Evolutionary conservation across 2,329 filamentous ascomycete genomes (phyloP), one percentile per base, ranked within the genome.

Genomic region (Beauveria bassiana): DNA sequence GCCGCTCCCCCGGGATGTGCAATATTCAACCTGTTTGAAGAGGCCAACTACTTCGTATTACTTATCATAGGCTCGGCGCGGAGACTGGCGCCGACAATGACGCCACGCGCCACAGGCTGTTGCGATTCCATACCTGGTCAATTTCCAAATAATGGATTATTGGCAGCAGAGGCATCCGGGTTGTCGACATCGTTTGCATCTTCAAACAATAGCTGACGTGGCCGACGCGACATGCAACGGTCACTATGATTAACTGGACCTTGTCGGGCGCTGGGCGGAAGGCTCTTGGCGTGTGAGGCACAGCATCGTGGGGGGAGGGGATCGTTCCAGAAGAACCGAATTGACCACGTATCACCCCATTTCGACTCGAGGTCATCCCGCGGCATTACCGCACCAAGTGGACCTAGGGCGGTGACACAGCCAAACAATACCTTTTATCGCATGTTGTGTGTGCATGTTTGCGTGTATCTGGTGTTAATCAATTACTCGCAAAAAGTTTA

Each of bases 221-320:
- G 50, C 31, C 5, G 40, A 34, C 40, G 18, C 18, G 31, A 34
- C 31, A 34, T 34, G 31, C 40, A 43, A 43, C 40, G 1, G 40
- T n/a, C 26, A 34, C 31, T 12, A 14, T 34, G 31, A 34, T 14
- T 34, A 14, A 34, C 31, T 34, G 31, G 31, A 34, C 10, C 31
- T 12, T 34, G 31, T 34, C 20, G 46, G 22, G 31, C 56, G 34
- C 51, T 51, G 34, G 10, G 22, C 56, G 50, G 46, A 22, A 34
- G 53, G 54, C 31, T 31, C 55, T 58, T 51, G 47, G 57, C 47
- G 34, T 45, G 18, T 51, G 57, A 59, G 57, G 47, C 57, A 42
- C 16, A 59, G 46, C 38, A 38, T 59, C 47, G 34, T 38, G 46
- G 31, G 18, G 54, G 26, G 18, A 20, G 6, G 12, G 31, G 31